Evolutionary conservation across 352 stramenopile species (phyloP).

Genomic region (Phytophthora macrochlamydospora): DNA sequence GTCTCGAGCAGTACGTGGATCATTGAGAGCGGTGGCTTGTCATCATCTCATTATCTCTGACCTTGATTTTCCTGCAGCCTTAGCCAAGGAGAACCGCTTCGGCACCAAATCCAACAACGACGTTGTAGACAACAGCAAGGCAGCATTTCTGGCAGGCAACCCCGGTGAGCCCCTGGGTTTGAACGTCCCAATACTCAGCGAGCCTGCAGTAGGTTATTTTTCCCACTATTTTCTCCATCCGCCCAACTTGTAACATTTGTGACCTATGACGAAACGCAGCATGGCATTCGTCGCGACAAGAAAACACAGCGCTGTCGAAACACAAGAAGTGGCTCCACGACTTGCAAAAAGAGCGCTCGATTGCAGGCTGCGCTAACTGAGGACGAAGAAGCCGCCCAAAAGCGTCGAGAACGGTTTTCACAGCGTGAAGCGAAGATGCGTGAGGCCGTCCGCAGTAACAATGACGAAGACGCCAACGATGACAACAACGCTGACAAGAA

Average conservation of each 20-base stretch:
- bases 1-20: constrained; percentile 67
- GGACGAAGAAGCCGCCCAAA: constrained; percentile 73
- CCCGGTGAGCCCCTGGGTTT: constrained; percentile 70
- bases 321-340: constrained; percentile 94
- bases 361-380: constrained; percentile 83
- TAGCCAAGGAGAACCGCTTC: constrained; percentile 56
- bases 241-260: no score
- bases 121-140: constrained; percentile 55
- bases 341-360: constrained; percentile 89
- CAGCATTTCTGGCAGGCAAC: constrained; percentile 75
- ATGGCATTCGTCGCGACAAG: constrained; percentile 86
- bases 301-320: constrained; percentile 92
- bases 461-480: constrained; percentile 21
- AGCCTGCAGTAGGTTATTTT: constrained; percentile 53
- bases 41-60: neutral
- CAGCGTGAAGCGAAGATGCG: constrained; percentile 82
- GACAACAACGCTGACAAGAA: constrained; percentile 28
- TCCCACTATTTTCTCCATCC: neutral
- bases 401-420: constrained; percentile 73
- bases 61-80: constrained; percentile 28
- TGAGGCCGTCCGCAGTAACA: constrained; percentile 56
- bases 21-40: neutral
- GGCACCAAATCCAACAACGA: constrained; percentile 47
- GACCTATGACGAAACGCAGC: constrained; percentile 30
- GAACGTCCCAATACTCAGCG: constrained; percentile 82